Conservation (phyloP, 129 eudicot species). For the Chrysanthemum lavandulifolium region DNA sequence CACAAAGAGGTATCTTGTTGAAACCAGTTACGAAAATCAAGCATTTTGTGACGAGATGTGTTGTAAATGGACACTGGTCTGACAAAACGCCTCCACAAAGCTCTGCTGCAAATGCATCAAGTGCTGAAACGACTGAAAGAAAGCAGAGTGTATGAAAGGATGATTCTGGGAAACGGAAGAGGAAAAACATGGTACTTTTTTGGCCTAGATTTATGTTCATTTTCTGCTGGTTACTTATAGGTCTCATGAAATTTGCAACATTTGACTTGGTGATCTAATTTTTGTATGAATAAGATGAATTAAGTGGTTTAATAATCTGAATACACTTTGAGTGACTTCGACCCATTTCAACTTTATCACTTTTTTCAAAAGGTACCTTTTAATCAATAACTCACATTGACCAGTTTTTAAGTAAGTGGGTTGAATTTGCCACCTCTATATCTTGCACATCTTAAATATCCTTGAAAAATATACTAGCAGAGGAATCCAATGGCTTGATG, state of each 20-base stretch:
- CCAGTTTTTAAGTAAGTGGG: neutral
- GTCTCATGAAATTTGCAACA: constrained; percentile 12
- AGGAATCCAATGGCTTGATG: neutral
- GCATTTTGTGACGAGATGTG: too few relatives aligned
- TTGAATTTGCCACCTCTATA: neutral
- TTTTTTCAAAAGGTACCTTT: neutral
- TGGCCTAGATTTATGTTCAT: neutral
- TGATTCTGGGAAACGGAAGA: constrained; percentile 53
- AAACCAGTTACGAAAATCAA: too few relatives aligned
- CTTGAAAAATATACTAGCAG: neutral
- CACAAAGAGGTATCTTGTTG: too few relatives aligned
- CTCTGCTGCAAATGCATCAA: constrained; percentile 23
- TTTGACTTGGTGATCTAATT: neutral
- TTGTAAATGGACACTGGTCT: too few relatives aligned
- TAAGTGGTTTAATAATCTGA: neutral
- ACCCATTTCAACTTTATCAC: neutral
- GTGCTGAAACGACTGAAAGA: constrained; percentile 17
- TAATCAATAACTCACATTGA: neutral
- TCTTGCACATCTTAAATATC: constrained; percentile 3
- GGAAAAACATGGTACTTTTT: constrained; percentile 51
- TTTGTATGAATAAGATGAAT: neutral
- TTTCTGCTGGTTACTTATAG: neutral
- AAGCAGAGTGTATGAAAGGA: constrained; percentile 40
- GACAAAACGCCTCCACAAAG: constrained; percentile 31
- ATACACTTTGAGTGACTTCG: neutral